Base-by-base conservation (phyloP, 2,329 filamentous ascomycete genomes). In the Neofusicoccum parvum region DNA sequence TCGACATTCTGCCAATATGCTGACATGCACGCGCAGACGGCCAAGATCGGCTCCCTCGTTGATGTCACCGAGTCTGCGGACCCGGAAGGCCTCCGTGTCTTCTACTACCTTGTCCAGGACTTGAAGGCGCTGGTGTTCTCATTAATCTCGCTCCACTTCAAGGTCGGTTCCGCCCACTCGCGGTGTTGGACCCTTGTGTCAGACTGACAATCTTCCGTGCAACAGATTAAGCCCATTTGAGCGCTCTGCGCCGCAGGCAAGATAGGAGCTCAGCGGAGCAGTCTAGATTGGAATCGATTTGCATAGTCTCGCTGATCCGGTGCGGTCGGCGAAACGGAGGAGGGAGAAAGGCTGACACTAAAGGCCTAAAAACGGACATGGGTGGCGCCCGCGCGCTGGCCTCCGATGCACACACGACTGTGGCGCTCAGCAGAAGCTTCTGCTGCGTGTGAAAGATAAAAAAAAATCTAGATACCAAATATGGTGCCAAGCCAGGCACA, bases 21-120 rank as follows among this genome's bases (percentile, higher is more conserved):
- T 64, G 12, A 53, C 50, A 37, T 11, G 11, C 10, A 39, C 20
- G 34, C 41, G 50, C 69, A 97, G 94, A 99, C 95, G 36, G 95
- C 95, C 41, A 99, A 99, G 81, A 98, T 99, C 71, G 95, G 95
- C 67, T 98, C 95, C 9, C 83, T 99, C 59, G 94, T 97, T 70
- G 95, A 99, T 76, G 95, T 99, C 67, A 96, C 93, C 59, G 95
- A 98, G 76, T 97, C 94, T 2, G 90, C 92, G 60, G 95, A 99
- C 75, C 95, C 95, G 1, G 95, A 99, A 80, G 95, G 95, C 36
- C 86, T 99, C 12, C 88, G 95, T 58, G 95, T 99, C 3, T 99
- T 99, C 80, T 99, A 99, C 83, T 99, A 99, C 76, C 88, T 99
- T 7, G 94, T 98, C 5, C 95, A 99, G 76, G 95, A 99, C 76